Evolutionary conservation across 1,284 basidiomycete species (phyloP).

Genomic region (Pascua sp.): DNA sequence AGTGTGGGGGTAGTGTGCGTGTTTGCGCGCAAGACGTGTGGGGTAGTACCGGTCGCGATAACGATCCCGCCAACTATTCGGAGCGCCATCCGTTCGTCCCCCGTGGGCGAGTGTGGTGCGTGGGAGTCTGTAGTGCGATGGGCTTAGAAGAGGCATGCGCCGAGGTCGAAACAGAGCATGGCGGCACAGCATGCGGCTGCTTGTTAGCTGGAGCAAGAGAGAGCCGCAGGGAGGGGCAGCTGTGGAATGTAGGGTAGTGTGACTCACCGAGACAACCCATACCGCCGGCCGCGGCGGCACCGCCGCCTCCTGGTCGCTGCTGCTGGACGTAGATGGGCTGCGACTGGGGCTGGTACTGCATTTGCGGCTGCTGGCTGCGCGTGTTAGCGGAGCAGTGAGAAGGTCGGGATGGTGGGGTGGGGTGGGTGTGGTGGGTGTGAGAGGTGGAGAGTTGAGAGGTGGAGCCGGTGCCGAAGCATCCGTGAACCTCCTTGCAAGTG

Average conservation of each 20-base stretch:
- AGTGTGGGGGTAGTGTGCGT: too few relatives aligned
- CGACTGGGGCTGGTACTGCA: conserved; percentile 14
- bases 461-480: neutral
- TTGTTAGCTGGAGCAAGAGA: neutral
- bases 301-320: conserved; percentile 9
- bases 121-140: neutral
- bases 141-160: conserved; percentile 17
- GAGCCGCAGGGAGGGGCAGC: neutral
- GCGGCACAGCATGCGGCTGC: conserved; percentile 15
- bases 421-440: neutral
- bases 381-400: neutral
- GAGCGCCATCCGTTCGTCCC: too few relatives aligned
- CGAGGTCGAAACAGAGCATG: conserved; percentile 15
- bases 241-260: neutral
- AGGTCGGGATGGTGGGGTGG: too few relatives aligned
- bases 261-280: conserved; percentile 15
- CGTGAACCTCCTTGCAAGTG: neutral
- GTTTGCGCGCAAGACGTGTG: too few relatives aligned
- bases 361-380: conserved; percentile 9
- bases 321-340: conserved; percentile 22
- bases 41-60: too few relatives aligned
- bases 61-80: too few relatives aligned
- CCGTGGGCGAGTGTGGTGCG: too few relatives aligned
- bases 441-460: neutral
- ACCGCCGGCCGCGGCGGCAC: conserved; percentile 7